Evolutionary conservation across 805 yeast species (phyloP).

Genomic region (Lachancea nothofagi): DNA sequence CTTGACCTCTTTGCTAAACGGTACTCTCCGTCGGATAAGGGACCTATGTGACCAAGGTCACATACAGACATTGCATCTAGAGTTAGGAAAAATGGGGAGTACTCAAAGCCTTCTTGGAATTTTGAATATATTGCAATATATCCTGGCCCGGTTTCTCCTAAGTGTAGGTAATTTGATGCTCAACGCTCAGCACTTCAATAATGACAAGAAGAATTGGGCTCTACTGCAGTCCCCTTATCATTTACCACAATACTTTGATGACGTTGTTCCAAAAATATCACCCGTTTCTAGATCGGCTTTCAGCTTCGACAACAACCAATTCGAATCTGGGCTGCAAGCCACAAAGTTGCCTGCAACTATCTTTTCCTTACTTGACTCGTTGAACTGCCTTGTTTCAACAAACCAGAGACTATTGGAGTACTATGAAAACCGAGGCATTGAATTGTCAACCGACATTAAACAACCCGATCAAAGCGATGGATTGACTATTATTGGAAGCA

Average conservation of each 20-base stretch:
- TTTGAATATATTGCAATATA: constrained; percentile 22
- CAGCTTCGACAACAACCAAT: constrained; percentile 17
- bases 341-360: constrained; percentile 8
- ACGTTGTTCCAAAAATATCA: constrained; percentile 24
- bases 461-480: not conserved
- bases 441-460: not conserved
- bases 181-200: not conserved
- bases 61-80: constrained; percentile 17
- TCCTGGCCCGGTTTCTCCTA: constrained; percentile 21
- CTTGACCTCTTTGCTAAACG: constrained; percentile 16
- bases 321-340: constrained; percentile 8
- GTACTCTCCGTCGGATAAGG: constrained; percentile 17
- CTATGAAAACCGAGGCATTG: constrained; percentile 10
- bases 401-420: constrained; percentile 16
- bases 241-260: constrained; percentile 26
- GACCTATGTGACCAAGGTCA: constrained; percentile 8
- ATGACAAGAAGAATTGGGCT: constrained; percentile 10
- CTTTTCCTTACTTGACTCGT: constrained; percentile 15
- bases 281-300: constrained; percentile 31
- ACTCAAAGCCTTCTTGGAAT: constrained; percentile 25
- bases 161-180: constrained; percentile 12
- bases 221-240: constrained; percentile 9
- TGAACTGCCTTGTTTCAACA: constrained; percentile 14
- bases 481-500: not conserved
- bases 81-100: constrained; percentile 19